Evolutionary conservation across 2,329 filamentous ascomycete genomes (phyloP).

Genomic region (Colletotrichum musicola): DNA sequence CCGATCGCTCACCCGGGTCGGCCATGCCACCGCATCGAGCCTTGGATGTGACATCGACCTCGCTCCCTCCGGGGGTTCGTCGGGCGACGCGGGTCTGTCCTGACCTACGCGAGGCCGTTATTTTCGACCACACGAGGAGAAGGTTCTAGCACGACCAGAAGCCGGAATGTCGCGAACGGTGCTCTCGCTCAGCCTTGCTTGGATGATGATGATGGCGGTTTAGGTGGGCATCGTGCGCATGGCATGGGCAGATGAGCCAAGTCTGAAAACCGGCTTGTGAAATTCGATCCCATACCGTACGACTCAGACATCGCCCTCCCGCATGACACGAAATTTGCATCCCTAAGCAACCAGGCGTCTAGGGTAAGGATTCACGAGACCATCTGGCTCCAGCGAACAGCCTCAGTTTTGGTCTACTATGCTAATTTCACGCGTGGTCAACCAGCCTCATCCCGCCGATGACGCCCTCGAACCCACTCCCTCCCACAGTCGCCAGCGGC

Average conservation of each 20-base stretch:
- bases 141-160: constrained; percentile 16
- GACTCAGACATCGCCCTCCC: constrained; percentile 13
- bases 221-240: not conserved
- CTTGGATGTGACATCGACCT: constrained; percentile 29
- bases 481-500: constrained; percentile 32
- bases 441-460: constrained; percentile 36
- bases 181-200: no score
- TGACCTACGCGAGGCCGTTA: not conserved
- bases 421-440: constrained; percentile 22
- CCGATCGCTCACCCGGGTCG: constrained; percentile 25
- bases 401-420: not conserved
- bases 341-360: not conserved
- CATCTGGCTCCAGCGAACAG: not conserved
- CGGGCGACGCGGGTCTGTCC: constrained; percentile 1
- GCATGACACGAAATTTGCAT: constrained; percentile 18
- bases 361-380: no score
- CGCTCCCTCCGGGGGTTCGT: not conserved
- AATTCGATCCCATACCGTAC: not conserved
- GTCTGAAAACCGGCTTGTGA: not conserved
- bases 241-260: not conserved
- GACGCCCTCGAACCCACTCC: constrained; percentile 31
- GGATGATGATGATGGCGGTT: no score
- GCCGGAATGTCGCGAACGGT: no score
- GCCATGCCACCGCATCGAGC: constrained; percentile 33
- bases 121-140: not conserved